Evolutionary conservation across 2,329 filamentous ascomycete genomes (phyloP), one percentile per base, ranked within the genome.

Genomic region (Mycosphaerella sp.): DNA sequence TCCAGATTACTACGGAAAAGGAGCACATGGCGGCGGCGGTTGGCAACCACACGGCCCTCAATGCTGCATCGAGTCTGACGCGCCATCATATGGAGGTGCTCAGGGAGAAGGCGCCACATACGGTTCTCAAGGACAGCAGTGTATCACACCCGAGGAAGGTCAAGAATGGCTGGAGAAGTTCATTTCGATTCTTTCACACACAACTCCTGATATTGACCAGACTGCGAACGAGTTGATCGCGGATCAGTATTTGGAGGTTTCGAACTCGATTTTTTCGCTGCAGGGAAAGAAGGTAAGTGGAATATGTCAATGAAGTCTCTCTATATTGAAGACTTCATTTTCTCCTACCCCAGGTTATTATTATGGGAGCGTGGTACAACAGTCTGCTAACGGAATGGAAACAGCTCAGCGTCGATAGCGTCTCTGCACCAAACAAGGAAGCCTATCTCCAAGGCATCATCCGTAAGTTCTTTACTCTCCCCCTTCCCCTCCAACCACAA

Each of bases 261-360:
- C 56, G 31, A 55, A 55, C 48, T 60, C 56, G 36, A 58, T 60
- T 38, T 34, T 45, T 11, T 56, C 56, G 14, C 34, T 60, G 6
- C 43, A 56, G 26, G 54, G 51, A 10, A 42, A 54, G 23, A 34
- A 44, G 2, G 54, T 56, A 41, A 38, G 53, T 48, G 6, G 8
- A 29, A 7, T 29, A 3, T 21, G 11, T 26, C 26, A 4, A 4
- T 26, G 4, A 4, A 4, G 4, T 26, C 26, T 26, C 26, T 26
- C 26, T 26, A 4, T 26, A 26, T 26, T 6, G 26, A 26, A 6
- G 26, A 26, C 26, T 6, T 6, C 26, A 26, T 26, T 26, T 26
- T 26, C 26, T 26, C 26, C 4, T 26, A 4, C 4, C 2, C 6
- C 4, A 1, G 1, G 26, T 4, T 26, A 26, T 26, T 26, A 26